A percentile compares a stretch with the other conserved stretches of the same genome.
Conservation (phyloP, 148 eudicot species). For the Chenopodium quinoa region DNA sequence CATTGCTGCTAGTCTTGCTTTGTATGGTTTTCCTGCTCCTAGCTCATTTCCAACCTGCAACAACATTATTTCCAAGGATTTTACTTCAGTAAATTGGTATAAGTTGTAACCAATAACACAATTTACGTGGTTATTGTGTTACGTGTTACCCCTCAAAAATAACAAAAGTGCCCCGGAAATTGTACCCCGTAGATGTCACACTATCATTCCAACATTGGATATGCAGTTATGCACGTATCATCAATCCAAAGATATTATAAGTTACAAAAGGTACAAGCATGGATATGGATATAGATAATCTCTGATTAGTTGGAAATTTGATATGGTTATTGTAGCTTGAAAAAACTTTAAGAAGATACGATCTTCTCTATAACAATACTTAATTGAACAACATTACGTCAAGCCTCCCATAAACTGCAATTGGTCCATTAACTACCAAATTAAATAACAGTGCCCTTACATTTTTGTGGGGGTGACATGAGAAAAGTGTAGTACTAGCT, state of each 20-base stretch:
- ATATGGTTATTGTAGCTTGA: neutral
- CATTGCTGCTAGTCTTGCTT: constrained; percentile 78
- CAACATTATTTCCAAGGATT: neutral
- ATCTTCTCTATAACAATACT: constrained; percentile 11
- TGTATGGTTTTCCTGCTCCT: constrained; percentile 90
- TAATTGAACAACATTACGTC: constrained; percentile 13
- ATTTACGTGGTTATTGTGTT: too few species aligned
- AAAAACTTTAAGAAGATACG: neutral
- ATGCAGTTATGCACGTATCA: too few species aligned
- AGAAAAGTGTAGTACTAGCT: constrained; percentile 17
- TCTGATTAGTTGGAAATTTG: neutral
- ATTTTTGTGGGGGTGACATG: constrained; percentile 8
- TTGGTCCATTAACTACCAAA: constrained; percentile 6
- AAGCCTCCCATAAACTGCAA: constrained; percentile 4
- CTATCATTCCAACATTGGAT: too few species aligned
- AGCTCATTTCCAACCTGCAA: constrained; percentile 89
- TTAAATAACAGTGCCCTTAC: neutral
- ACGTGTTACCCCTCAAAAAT: too few species aligned
- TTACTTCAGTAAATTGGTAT: too few species aligned
- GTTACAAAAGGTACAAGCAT: neutral
- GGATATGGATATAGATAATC: neutral
- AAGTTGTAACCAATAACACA: too few species aligned
- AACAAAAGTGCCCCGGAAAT: too few species aligned
- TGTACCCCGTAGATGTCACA: too few species aligned
- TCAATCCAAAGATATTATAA: too few species aligned